Base-by-base conservation (phyloP, 768 basidiomycete genomes). In the Suillus plorans region DNA sequence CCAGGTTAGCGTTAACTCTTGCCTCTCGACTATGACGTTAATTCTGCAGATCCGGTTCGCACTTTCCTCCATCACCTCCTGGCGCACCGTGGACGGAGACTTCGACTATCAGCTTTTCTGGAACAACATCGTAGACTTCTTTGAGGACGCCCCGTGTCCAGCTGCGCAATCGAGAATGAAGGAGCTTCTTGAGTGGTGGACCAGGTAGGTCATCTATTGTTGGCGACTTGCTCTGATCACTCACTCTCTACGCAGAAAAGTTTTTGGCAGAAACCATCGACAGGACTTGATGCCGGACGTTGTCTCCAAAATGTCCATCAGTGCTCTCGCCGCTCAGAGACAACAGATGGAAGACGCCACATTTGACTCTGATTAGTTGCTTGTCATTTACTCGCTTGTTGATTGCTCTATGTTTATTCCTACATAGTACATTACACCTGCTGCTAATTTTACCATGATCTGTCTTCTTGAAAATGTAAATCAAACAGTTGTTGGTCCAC, bases 51-150 rank as follows among this genome's bases (percentile, higher is more conserved):
- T 28, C 0, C 49, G 55, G 10, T 71, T 71, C 9, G 62, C 65
- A 4, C 42, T 70, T 6, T 71, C 69, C 7, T 55, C 20, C 44
- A 7, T 12, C 50, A 61, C 28, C 1, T 62, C 60, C 18, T 71
- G 70, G 67, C 3, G n/a, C 9, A 7, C 61, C 4, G 22, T 37
- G 8, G 63, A 68, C 4, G 57, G 60, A 10, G 58, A 64, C 22
- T 68, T 68, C 7, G n/a, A 68, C n/a, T 63, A 65, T 28, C 14
- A 68, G 1, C 5, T 22, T 5, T 68, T 70, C 39, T 71, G 70
- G 25, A 22, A 65, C 37, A 66, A 64, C 7, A 66, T 71, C 3
- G 37, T 69, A 16, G 42, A 70, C 13, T 67, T 60, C 49, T 71
- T 71, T 55, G 69, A 71, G 13, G 47, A 49, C 14, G 47, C 47